Base-by-base conservation (phyloP, 2,329 filamentous ascomycete species). In the Fusarium tjaetaba region DNA sequence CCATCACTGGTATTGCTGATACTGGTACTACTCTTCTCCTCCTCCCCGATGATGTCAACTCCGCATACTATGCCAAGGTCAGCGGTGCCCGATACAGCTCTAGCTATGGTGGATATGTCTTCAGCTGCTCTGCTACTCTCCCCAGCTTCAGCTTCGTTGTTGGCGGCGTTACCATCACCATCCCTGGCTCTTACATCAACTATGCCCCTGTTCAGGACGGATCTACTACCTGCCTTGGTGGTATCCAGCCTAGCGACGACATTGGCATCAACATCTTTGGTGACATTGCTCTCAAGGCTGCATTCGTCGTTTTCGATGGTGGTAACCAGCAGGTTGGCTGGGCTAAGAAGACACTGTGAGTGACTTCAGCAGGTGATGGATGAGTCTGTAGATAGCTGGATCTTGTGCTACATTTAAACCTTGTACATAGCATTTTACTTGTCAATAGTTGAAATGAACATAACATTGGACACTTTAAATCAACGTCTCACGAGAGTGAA, bases 1-100 rank as follows among this genome's bases (percentile, higher is more conserved):
- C 73, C 26, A 75, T 85, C 22, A 83, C 83, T 74, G 84, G 85
- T 41, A 86, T 89, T 66, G 83, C 86, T 30, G 88, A 90, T 81
- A 88, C 88, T 7, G 91, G 91, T 63, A 92, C 91, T 32, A 91
- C 90, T 1, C 86, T 93, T 58, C 83, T 93, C 66, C 84, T 93
- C 41, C 87, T 90, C 66, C 88, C 90, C 77, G 81, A 85, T 36
- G 78, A 81, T 32, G 84, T 91, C 59, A 85, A 86, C 52, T 77
- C 85, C 8, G 83, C 78, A 7, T 89, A 89, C 80, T 89, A 88
- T 76, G 73, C 80, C 39, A 80, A 85, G 51, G 82, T 89, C 14
- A 72, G 78, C 4, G 85, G 85, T 20, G 86, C 87, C 3, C 68
- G 71, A 24, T 78, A 85, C 53, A 80, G 85, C 70, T 65, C 79